Percentiles rank a stretch among this genome's conserved stretches.
Evolutionary conservation across 2,329 filamentous ascomycete genomes (phyloP).

Genomic region (Aplosporella prunicola): DNA sequence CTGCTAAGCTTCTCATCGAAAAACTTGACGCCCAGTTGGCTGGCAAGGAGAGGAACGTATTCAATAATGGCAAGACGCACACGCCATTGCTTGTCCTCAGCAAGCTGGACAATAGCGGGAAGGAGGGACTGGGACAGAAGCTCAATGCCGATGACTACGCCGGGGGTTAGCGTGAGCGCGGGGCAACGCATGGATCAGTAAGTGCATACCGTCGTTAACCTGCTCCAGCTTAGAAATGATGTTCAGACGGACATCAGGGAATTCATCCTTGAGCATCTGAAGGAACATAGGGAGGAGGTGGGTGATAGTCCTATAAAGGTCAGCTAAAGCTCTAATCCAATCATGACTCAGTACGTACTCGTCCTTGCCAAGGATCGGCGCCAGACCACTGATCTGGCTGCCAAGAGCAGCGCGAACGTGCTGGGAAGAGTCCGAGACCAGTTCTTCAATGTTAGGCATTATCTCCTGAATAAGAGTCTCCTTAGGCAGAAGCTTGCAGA

Average conservation of each 20-base stretch:
- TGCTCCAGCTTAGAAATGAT: constrained; percentile 99
- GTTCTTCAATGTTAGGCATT: constrained; percentile 90
- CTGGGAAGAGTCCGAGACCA: constrained; percentile 92
- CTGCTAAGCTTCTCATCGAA: constrained; percentile 95
- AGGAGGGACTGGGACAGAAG: constrained; percentile 92
- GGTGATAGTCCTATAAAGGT: constrained; percentile 65
- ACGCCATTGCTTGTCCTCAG: constrained; percentile 98
- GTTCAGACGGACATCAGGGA: constrained; percentile 93
- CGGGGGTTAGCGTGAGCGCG: too few relatives aligned
- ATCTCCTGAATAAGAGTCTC: constrained; percentile 87
- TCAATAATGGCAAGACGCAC: constrained; percentile 97
- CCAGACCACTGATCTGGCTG: constrained; percentile 92
- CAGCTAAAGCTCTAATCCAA: constrained; percentile 8
- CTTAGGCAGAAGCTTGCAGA: constrained; percentile 82
- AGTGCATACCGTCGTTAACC: constrained; percentile 87
- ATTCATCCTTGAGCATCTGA: constrained; percentile 99
- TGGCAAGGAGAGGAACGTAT: constrained; percentile 93
- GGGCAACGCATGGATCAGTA: too few relatives aligned
- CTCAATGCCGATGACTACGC: constrained; percentile 94
- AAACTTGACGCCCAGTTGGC: constrained; percentile 92
- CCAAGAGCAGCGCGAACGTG: constrained; percentile 92
- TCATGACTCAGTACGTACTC: constrained; percentile 54
- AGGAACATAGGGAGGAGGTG: constrained; percentile 98
- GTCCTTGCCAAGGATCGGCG: constrained; percentile 94
- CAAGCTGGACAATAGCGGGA: constrained; percentile 91